Base-by-base conservation (phyloP, 1,139 yeast species). In the Eremothecium gossypii region DNA sequence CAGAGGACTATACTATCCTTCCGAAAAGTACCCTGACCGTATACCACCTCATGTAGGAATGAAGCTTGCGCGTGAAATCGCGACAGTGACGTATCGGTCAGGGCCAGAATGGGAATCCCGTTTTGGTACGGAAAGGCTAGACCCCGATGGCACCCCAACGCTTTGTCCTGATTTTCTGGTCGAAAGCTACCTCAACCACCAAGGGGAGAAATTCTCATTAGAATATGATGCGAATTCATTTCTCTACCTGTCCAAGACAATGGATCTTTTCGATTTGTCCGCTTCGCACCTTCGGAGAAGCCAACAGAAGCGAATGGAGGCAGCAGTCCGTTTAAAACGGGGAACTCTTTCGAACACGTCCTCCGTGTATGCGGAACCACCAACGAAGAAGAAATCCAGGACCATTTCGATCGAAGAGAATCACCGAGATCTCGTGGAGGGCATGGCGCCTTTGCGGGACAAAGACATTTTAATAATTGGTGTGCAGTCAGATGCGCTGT, bases 81-180 rank as follows among this genome's bases (percentile, higher is more conserved):
- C 96, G 13, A 87, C 97, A 0, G 86, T 89, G 39, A 86, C 96
- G 0, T 87, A 87, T 61, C 72, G 97, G 51, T 84, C 95, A 1
- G 97, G 97, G 0, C 96, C 96, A 1, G 97, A 87, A 62, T 87
- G 97, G 97, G 97, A 87, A 59, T 77, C 79, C 52, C 67, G 96
- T 45, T 87, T 87, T 62, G 96, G 96, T 2, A 74, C 94, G 45
- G 86, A 83, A 54, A 70, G 97, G 47, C 83, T 95, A 0, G 91
- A 85, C 58, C 91, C 87, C 28, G 67, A 78, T 5, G 71, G 70
- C 47, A 74, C 83, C 6, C 96, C 96, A 1, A 95, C 95, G 0
- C 68, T 89, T 39, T 87, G 96, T 61, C 95, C 96, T 0, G 97
- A 87, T 57, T 87, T 86, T 58, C 66, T 87, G 46, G 89, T 87